Conservation (phyloP, 108 stramenopile species). For the Nitzschia sp. region DNA sequence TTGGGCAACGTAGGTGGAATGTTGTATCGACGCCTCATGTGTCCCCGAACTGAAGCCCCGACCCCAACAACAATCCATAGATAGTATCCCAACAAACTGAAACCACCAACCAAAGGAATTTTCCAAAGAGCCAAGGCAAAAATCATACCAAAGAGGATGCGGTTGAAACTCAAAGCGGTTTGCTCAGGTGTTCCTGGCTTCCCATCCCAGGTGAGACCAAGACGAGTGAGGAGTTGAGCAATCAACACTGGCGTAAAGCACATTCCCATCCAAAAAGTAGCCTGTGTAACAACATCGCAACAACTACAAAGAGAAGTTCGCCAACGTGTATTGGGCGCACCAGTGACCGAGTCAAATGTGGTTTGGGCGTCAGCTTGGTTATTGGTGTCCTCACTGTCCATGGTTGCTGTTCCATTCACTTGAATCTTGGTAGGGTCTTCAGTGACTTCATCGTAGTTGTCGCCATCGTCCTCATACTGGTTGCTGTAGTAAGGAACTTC, state of each 20-base stretch:
- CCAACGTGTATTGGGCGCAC: slow-evolving; percentile 48
- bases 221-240: slow-evolving; percentile 57
- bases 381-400: background rate
- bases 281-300: slow-evolving; percentile 60
- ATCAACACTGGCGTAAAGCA: slow-evolving; percentile 48
- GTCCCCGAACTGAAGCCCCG: slow-evolving; percentile 37
- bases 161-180: slow-evolving; percentile 53
- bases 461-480: background rate
- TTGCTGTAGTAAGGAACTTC: slow-evolving; percentile 20
- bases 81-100: slow-evolving; percentile 26
- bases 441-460: background rate
- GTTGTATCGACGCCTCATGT: slow-evolving; percentile 53
- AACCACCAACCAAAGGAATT: slow-evolving; percentile 34
- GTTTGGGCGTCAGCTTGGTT: slow-evolving; percentile 2
- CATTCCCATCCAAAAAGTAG: slow-evolving; percentile 60
- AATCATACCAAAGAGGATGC: slow-evolving; percentile 34
- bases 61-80: slow-evolving; percentile 32
- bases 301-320: slow-evolving; percentile 43
- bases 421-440: slow-evolving; percentile 7
- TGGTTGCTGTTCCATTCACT: background rate
- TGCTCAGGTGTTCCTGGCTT: slow-evolving; percentile 25
- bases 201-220: slow-evolving; percentile 57
- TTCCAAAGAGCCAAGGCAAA: slow-evolving; percentile 33
- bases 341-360: slow-evolving; percentile 30
- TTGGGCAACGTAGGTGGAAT: slow-evolving; percentile 45